A percentile compares a stretch with the other conserved stretches of the same genome.
Conservation (phyloP, 1,139 yeast genomes). For the Eremothecium coryli region DNA sequence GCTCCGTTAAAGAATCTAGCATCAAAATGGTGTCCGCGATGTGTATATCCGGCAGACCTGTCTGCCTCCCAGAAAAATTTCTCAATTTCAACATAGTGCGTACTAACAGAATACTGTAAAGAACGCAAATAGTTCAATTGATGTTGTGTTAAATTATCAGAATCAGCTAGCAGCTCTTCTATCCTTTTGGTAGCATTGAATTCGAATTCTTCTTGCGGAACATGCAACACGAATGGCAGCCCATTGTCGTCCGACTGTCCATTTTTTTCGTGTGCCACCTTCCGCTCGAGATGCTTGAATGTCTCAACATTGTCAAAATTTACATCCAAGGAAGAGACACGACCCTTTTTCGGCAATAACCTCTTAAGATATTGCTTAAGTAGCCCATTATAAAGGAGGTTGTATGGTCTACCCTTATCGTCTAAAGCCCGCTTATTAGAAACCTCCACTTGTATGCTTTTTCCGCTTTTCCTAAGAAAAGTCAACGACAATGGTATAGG, state of each 20-base stretch:
- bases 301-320: constrained; percentile 17
- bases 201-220: constrained; percentile 17
- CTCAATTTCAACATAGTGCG: constrained; percentile 25
- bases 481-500: constrained; percentile 17
- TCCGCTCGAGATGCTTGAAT: constrained; percentile 10
- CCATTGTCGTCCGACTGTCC: constrained; percentile 6
- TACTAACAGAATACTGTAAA: constrained; percentile 17
- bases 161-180: constrained; percentile 15
- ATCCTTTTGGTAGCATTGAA: constrained; percentile 23
- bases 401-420: constrained; percentile 7
- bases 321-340: constrained; percentile 12
- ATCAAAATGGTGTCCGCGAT: constrained; percentile 59
- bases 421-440: constrained; percentile 4
- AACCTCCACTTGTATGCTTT: constrained; percentile 7
- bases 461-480: constrained; percentile 11
- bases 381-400: constrained; percentile 10
- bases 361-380: constrained; percentile 8
- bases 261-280: constrained; percentile 1
- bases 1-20: constrained; percentile 64
- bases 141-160: constrained; percentile 13
- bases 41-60: constrained; percentile 25
- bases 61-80: constrained; percentile 46
- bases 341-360: constrained; percentile 4
- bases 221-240: not conserved
- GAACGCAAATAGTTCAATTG: constrained; percentile 22